Evolutionary conservation across 306 rosid genomes (phyloP).

Genomic region (Prunus mume): DNA sequence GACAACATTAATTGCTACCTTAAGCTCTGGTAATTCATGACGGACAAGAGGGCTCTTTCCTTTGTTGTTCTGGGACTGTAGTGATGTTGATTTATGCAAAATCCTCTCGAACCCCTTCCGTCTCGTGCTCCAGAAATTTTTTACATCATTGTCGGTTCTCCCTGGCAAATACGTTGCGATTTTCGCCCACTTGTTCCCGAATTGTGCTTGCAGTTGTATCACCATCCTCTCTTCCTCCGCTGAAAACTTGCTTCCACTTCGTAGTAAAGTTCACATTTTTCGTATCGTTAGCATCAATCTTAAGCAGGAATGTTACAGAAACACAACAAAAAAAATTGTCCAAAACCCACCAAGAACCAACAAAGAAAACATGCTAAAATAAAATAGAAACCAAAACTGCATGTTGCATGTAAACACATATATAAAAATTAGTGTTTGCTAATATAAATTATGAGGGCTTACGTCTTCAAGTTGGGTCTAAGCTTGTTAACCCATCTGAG

Average conservation of each 20-base stretch:
- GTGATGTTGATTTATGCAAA: constrained; percentile 31
- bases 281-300: neutral
- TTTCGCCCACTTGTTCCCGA: constrained; percentile 74
- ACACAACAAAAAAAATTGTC: no score
- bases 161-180: constrained; percentile 55
- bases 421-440: neutral
- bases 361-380: no score
- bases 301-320: neutral
- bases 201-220: constrained; percentile 52
- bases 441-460: neutral
- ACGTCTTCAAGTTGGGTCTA: constrained; percentile 55
- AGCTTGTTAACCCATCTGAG: constrained; percentile 68
- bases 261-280: neutral
- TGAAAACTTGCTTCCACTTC: constrained; percentile 59
- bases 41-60: constrained; percentile 22
- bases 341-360: no score
- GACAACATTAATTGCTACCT: neutral
- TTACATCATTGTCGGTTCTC: constrained; percentile 66
- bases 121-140: constrained; percentile 66
- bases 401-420: no score
- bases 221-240: constrained; percentile 58
- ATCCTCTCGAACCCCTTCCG: constrained; percentile 44
- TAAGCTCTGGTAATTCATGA: constrained; percentile 13
- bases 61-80: constrained; percentile 35
- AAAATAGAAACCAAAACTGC: no score